phyloP scores from a whole-genome alignment of 352 stramenopile genomes.

The Phytopythium helicoides region DNA sequence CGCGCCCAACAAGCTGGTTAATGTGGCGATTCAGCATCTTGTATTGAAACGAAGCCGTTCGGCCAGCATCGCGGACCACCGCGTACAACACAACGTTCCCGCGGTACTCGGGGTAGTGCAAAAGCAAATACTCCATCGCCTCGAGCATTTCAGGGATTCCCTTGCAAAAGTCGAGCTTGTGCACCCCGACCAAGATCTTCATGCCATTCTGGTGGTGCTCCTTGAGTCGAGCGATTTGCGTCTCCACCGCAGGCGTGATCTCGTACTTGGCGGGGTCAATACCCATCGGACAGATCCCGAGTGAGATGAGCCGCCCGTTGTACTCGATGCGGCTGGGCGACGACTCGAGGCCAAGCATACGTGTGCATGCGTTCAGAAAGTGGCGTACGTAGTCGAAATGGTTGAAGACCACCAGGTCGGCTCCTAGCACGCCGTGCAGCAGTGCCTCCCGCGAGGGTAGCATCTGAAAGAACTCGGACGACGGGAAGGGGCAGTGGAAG shows the following conservation, averaged over 20 bases:
- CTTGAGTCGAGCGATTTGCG: constrained; percentile 49
- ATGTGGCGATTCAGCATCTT: constrained; percentile 86
- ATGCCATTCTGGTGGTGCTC: constrained; percentile 58
- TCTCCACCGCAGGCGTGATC: constrained; percentile 48
- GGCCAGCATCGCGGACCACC: constrained; percentile 82
- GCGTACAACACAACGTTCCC: constrained; percentile 93
- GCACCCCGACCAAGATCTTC: constrained; percentile 75
- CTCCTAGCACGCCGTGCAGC: constrained; percentile 79
- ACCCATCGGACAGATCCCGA: constrained; percentile 89
- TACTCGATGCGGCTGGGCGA: constrained; percentile 86
- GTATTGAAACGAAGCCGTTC: constrained; percentile 68
- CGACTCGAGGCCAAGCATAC: constrained; percentile 85
- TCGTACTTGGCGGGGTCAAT: constrained; percentile 86
- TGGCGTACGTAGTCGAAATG: constrained; percentile 90
- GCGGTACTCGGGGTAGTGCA: constrained; percentile 90
- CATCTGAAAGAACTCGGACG: constrained; percentile 91
- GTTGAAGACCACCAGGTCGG: constrained; percentile 88
- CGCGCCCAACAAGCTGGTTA: constrained; percentile 86
- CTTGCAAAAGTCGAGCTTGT: constrained; percentile 83
- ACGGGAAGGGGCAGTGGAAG: constrained; percentile 90
- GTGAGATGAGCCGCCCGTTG: constrained; percentile 82
- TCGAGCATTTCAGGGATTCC: constrained; percentile 90
- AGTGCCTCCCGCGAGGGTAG: constrained; percentile 72
- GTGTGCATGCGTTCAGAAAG: constrained; percentile 83
- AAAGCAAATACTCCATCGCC: constrained; percentile 87